Evolutionary conservation across 306 rosid species (phyloP).

Genomic region (Cucumis melo): DNA sequence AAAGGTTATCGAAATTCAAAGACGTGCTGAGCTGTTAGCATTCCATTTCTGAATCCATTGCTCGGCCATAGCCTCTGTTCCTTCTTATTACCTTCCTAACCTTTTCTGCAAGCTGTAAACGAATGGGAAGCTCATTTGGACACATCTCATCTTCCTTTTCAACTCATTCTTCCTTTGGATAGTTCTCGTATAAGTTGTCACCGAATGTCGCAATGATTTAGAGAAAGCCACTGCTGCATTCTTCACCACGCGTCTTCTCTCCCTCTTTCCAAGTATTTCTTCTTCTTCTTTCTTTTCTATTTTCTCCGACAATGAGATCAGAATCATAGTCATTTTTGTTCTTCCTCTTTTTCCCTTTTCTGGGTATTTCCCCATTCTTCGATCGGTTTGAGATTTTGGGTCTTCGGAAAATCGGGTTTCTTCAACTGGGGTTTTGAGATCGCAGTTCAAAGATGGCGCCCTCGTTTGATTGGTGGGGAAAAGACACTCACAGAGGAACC

Average conservation of each 20-base stretch:
- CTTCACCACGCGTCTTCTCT: conserved; percentile 43
- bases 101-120: conserved; percentile 47
- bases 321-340: conserved; percentile 13
- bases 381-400: neutral
- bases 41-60: conserved; percentile 12
- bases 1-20: conserved; percentile 21
- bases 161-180: neutral
- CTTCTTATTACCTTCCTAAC: conserved; percentile 16
- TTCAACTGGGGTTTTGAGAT: conserved; percentile 19
- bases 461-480: conserved; percentile 60
- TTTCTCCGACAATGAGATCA: conserved; percentile 51
- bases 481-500: conserved; percentile 65
- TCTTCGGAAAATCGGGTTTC: neutral
- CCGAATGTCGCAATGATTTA: conserved; percentile 47
- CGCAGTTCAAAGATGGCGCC: conserved; percentile 42
- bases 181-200: conserved; percentile 17
- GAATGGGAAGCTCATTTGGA: conserved; percentile 31
- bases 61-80: neutral
- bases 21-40: conserved; percentile 80
- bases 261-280: conserved; percentile 4
- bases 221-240: conserved; percentile 28
- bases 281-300: neutral
- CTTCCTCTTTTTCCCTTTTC: neutral
- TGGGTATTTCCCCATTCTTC: neutral
- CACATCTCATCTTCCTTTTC: conserved; percentile 13